Conservation (phyloP, 768 basidiomycete genomes). For the Russula dissimulans region DNA sequence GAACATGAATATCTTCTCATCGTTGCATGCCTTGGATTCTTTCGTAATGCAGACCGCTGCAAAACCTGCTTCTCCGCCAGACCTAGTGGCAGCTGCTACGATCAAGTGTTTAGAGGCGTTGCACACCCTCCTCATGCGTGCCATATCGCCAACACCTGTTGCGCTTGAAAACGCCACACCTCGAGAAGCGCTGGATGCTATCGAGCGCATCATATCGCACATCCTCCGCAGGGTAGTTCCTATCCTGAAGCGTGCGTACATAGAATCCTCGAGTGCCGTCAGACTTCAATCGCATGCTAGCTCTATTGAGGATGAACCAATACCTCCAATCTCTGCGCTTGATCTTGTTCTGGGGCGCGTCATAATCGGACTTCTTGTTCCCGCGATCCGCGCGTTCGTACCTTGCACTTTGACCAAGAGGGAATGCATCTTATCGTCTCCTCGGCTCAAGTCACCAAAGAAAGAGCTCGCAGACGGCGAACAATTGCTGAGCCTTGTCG, state of each 20-base stretch:
- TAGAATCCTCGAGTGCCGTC: background rate
- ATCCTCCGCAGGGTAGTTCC: background rate
- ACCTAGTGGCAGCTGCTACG: background rate
- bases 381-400: constrained; percentile 1
- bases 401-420: constrained; percentile 8
- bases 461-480: background rate
- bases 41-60: background rate
- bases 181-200: background rate
- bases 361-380: constrained; percentile 1
- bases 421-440: background rate
- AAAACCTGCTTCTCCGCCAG: background rate
- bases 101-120: constrained; percentile 1
- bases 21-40: constrained; percentile 3
- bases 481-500: background rate
- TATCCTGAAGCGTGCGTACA: background rate
- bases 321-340: background rate
- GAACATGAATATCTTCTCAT: constrained; percentile 4
- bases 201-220: background rate
- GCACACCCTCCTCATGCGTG: background rate
- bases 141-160: background rate
- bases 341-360: background rate
- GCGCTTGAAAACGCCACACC: background rate
- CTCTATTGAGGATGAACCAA: background rate
- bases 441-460: background rate
- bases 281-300: background rate